Percentiles rank a stretch among this genome's conserved stretches.
Conservation (phyloP, 352 stramenopile species). For the Elongisporangium anandrum region DNA sequence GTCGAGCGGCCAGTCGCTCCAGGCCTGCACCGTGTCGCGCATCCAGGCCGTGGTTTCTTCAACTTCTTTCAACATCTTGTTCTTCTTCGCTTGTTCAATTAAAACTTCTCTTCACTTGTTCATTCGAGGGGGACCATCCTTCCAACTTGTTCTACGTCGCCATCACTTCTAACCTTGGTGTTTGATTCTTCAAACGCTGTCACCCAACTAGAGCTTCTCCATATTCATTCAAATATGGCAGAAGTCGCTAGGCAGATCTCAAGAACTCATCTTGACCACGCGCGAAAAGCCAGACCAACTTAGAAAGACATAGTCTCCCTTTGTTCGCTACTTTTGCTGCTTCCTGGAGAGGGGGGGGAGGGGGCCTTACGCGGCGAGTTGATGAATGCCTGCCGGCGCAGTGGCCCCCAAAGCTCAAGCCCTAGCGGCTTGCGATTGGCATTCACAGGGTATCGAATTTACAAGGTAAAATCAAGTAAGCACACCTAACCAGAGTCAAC, state of each 20-base stretch:
- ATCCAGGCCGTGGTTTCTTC: slow-evolving; percentile 59
- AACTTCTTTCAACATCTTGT: slow-evolving; percentile 57
- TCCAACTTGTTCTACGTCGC: slow-evolving; percentile 67
- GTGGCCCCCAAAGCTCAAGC: no score
- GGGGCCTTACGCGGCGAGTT: slow-evolving; percentile 65
- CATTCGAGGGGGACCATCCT: slow-evolving; percentile 80
- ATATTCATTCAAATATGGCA: slow-evolving; percentile 65
- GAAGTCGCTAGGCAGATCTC: slow-evolving; percentile 51
- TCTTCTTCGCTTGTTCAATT: slow-evolving; percentile 20
- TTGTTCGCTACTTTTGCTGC: slow-evolving; percentile 71
- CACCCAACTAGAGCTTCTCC: slow-evolving; percentile 31
- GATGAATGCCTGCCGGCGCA: slow-evolving; percentile 35
- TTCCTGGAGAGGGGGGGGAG: slow-evolving; percentile 49
- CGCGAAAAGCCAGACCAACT: slow-evolving; percentile 72
- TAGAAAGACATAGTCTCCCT: slow-evolving; percentile 89
- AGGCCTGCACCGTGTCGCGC: slow-evolving; percentile 42
- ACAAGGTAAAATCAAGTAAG: no score
- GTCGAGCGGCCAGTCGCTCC: slow-evolving; percentile 47
- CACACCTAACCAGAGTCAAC: no score
- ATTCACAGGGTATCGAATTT: not conserved
- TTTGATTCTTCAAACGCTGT: slow-evolving; percentile 58
- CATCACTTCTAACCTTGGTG: slow-evolving; percentile 75
- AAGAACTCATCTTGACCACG: slow-evolving; percentile 80
- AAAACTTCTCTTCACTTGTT: slow-evolving; percentile 63
- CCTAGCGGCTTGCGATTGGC: not conserved